Base-by-base conservation (phyloP, 2,329 filamentous ascomycete genomes). In the Mollisia scopiformis region DNA sequence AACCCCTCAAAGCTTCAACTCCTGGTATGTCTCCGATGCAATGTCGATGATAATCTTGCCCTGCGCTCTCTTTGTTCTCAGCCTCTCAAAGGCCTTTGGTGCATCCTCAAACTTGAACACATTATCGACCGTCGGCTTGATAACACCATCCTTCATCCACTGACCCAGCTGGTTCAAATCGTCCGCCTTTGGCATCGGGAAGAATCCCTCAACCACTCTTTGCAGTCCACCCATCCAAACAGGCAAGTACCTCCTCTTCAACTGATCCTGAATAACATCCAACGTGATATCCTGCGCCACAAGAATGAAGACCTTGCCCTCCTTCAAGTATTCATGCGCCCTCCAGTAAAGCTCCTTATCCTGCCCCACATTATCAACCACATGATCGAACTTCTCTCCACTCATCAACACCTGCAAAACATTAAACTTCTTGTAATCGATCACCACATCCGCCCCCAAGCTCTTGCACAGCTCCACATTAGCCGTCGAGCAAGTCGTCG, bases 141-240 rank as follows among this genome's bases (percentile, higher is more conserved):
- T 66, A 70, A 84, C 87, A 0, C 84, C 85, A 64, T 88, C 80
- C 28, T 75, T 71, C 72, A 90, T 76, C 84, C 82, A 85, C 57
- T 75, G 68, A 0, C 73, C 85, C 55, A 90, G 73, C 68, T 79
- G 72, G 25, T 68, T 75, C 47, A 87, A 71, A 41, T 85, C 76
- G 19, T 79, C 77, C 0, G 82, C 82, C 37, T 78, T 79, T 0
- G 75, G 71, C 62, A 78, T 78, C 7, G 89, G 71, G 1, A 70
- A 71, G 27, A 76, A 74, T 4, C 79, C 66, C 2, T 88, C 72
- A 69, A 87, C 75, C 25, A 74, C 70, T 0, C 74, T 73, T n/a
- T 79, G 63, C 13, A 51, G 51, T n/a, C 68, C 68, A 6, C 66
- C 68, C 2, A 68, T 28, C 23, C 59, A 55, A 3, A 35, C 31